Evolutionary conservation across 768 basidiomycete species (phyloP).

Genomic region (Melanogaster broomeanus): DNA sequence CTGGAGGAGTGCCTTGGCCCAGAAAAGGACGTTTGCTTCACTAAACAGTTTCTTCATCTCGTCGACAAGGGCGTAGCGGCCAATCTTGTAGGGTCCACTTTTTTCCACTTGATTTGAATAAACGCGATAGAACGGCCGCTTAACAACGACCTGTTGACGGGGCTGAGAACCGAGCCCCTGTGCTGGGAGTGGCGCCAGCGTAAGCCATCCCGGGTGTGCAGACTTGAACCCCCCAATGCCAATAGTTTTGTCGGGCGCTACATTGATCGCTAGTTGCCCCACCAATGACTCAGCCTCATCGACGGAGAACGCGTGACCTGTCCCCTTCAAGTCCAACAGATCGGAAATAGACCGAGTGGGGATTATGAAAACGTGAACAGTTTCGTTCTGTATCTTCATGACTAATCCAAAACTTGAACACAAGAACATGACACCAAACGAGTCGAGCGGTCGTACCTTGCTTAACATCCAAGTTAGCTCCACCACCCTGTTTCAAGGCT

Average conservation of each 20-base stretch:
- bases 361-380: background rate
- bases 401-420: background rate
- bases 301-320: no score
- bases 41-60: conserved; percentile 1
- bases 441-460: conserved; percentile 1
- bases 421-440: no score
- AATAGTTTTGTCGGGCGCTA: background rate
- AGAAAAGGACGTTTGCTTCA: conserved; percentile 12
- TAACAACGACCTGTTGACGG: background rate
- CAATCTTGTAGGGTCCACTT: background rate
- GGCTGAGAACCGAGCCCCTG: background rate
- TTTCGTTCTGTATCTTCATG: background rate
- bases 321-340: no score
- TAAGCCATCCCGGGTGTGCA: conserved; percentile 2
- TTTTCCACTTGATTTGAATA: background rate
- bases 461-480: background rate
- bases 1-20: conserved; percentile 6
- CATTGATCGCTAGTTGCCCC: background rate
- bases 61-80: background rate
- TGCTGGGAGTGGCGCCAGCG: background rate
- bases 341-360: background rate
- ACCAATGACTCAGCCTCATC: no score
- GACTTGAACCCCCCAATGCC: conserved; percentile 8
- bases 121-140: no score
- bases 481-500: background rate